Conservation (phyloP, 805 yeast species). For the Millerago galiae region DNA sequence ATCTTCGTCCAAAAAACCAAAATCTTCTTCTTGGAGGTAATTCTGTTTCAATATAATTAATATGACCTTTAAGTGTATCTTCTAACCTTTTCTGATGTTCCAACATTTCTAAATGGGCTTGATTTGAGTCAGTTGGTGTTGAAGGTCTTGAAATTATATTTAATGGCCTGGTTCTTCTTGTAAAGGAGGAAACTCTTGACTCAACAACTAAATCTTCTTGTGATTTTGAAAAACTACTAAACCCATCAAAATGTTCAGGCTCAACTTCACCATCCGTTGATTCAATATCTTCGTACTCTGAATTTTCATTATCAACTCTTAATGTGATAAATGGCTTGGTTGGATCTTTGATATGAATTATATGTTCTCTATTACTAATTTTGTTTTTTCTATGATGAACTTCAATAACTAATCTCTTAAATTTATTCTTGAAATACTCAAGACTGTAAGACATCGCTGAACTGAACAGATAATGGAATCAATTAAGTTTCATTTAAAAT, state of each 20-base stretch:
- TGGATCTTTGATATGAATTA: conserved; percentile 7
- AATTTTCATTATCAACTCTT: neutral
- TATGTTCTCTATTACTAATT: conserved; percentile 2
- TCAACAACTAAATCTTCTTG: neutral
- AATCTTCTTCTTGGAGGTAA: conserved; percentile 7
- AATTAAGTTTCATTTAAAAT: too few relatives aligned
- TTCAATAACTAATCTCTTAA: conserved; percentile 9
- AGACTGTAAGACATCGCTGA: conserved; percentile 1
- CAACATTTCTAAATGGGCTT: neutral
- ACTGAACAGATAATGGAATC: too few relatives aligned
- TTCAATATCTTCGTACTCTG: neutral
- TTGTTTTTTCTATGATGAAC: conserved; percentile 11
- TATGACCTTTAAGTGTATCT: conserved; percentile 1
- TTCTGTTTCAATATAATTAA: conserved; percentile 10
- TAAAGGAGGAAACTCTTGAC: conserved; percentile 5
- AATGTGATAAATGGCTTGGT: conserved; percentile 7
- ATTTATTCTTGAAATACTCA: conserved; percentile 7
- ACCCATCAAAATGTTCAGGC: too few relatives aligned
- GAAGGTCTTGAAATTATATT: neutral
- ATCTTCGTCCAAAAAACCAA: conserved; percentile 12
- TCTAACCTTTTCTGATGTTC: conserved; percentile 6
- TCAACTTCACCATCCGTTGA: neutral
- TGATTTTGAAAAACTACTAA: too few relatives aligned
- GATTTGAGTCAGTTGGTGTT: neutral
- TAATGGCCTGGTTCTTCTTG: neutral